A percentile compares a stretch with the other conserved stretches of the same genome.
Evolutionary conservation across 2,329 filamentous ascomycete species (phyloP).

Genomic region (Trichophyton mentagrophytes): DNA sequence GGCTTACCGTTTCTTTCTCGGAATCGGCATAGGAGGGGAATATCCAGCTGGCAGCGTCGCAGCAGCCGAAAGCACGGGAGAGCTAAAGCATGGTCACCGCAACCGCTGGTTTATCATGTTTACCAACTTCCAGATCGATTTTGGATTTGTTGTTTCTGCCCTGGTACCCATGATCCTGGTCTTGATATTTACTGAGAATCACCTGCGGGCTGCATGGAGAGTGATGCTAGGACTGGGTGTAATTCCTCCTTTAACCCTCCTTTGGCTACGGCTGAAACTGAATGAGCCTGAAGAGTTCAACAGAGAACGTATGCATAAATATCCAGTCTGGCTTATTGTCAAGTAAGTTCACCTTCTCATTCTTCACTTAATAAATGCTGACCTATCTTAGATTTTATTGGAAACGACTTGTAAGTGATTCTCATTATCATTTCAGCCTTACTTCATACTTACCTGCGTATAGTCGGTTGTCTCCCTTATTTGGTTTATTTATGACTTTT

Average conservation of each 20-base stretch:
- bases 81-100: constrained; percentile 66
- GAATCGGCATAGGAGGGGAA: constrained; percentile 61
- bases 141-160: constrained; percentile 68
- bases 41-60: constrained; percentile 57
- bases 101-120: constrained; percentile 88
- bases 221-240: constrained; percentile 65
- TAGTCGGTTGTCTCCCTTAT: constrained; percentile 53
- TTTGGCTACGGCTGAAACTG: constrained; percentile 59
- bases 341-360: constrained; percentile 25
- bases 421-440: background rate
- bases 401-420: constrained; percentile 43
- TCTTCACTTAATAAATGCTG: constrained; percentile 37
- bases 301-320: constrained; percentile 54
- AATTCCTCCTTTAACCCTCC: constrained; percentile 60
- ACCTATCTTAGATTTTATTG: constrained; percentile 57
- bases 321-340: constrained; percentile 39
- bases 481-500: constrained; percentile 86
- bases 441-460: background rate
- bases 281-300: constrained; percentile 69
- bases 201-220: constrained; percentile 68
- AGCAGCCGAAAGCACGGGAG: constrained; percentile 69
- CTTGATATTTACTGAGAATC: constrained; percentile 45
- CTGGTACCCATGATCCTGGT: constrained; percentile 60
- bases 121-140: constrained; percentile 77
- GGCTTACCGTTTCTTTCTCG: constrained; percentile 72